Percentiles rank a stretch among this genome's conserved stretches.
Evolutionary conservation across 73 alveolate genomes (phyloP).

Genomic region (Blepharisma japonicum): DNA sequence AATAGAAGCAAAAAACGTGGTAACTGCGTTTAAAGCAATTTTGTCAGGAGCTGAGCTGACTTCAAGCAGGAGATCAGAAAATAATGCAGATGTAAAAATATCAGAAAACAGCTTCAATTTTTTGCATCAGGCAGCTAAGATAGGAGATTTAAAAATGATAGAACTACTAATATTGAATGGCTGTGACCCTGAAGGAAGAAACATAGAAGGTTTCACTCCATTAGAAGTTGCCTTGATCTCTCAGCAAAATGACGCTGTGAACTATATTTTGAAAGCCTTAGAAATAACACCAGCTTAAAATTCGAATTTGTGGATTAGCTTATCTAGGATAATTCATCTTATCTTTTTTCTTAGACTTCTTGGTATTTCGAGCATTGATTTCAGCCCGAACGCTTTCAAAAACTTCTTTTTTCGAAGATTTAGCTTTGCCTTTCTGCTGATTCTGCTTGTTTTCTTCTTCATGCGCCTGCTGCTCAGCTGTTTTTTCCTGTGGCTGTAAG

Average conservation of each 20-base stretch:
- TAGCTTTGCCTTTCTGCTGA: slow-evolving; percentile 13
- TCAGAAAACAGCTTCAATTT: not conserved
- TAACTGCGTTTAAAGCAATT: slow-evolving; percentile 7
- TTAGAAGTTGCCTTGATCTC: slow-evolving; percentile 12
- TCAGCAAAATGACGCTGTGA: not conserved
- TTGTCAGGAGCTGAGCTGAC: slow-evolving; percentile 17
- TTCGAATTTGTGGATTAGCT: slow-evolving; percentile 1
- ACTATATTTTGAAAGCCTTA: slow-evolving; percentile 6
- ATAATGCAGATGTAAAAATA: no score
- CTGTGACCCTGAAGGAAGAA: slow-evolving; percentile 19
- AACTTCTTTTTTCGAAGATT: not conserved
- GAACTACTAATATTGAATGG: not conserved
- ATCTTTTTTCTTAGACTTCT: not conserved
- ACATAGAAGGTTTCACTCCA: slow-evolving; percentile 17
- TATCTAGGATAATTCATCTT: slow-evolving; percentile 14
- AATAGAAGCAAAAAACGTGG: not conserved
- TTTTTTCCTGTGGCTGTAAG: not conserved
- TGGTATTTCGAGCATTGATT: slow-evolving; percentile 7
- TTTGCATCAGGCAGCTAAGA: not conserved
- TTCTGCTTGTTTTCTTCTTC: slow-evolving; percentile 3
- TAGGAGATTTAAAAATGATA: not conserved
- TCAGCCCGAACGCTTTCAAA: slow-evolving; percentile 18
- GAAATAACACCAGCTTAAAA: not conserved
- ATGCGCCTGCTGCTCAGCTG: slow-evolving; percentile 1
- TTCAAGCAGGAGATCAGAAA: no score